Base-by-base conservation (phyloP, 2,329 filamentous ascomycete species). In the Paraphaeosphaeria sporulosa region DNA sequence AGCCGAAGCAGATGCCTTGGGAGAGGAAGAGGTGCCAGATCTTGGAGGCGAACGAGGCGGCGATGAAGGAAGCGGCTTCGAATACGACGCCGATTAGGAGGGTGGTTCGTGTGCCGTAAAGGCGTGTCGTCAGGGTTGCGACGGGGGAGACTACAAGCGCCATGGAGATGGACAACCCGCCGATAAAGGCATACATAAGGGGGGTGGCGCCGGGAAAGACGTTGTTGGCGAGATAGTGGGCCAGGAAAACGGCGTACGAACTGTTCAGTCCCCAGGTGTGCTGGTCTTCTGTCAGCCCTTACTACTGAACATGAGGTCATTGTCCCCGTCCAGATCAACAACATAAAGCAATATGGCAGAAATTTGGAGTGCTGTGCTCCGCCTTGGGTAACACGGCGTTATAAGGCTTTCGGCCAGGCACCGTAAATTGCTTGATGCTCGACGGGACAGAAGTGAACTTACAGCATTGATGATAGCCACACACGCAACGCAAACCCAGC, bases 201-300 rank as follows among this genome's bases (percentile, higher is more conserved):
- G 85, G 78, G 0, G 86, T 87, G 2, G 90, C 85, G 15, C 85
- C 86, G 0, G 87, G 84, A 64, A 90, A 93, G 23, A 83, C 82
- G 55, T 87, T 80, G 51, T 84, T 85, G 19, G 83, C 80, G 58
- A 94, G 85, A 79, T 94, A 95, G 62, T 74, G 66, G 17, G 92
- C 89, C 15, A 94, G 86, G 64, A 90, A 92, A 59, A 93, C 88
- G 73, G 90, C 91, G 80, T 85, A 91, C 1, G 85, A 83, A 58
- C 85, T 87, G 73, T 92, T 93, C 62, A 93, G 79, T 8, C 90
- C 90, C 90, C 90, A 93, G 0, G 90, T 92, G 71, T 92, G 89
- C 8, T 84, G 62, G 84, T 79, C 42, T 1, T 36, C 5, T 47
- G 55, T 71, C 57, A 71, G 65, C 55, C 7, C 30, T 23, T 34